phyloP scores from a whole-genome alignment of 108 stramenopile species.

The Aurantiochytrium sp. region DNA sequence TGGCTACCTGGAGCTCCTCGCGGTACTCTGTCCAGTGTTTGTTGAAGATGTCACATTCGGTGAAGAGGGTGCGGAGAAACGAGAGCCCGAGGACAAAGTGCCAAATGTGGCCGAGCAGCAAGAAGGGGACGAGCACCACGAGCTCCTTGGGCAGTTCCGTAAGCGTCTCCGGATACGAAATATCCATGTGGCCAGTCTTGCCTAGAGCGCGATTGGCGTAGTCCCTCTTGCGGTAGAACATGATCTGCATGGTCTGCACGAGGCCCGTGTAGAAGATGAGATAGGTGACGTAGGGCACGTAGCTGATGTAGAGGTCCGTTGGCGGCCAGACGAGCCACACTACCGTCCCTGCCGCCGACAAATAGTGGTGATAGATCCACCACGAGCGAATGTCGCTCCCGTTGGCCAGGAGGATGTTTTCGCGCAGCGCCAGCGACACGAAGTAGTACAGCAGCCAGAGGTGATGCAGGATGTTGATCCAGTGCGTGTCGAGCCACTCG shows the following conservation, averaged over 20 bases:
- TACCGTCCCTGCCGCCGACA: constrained; percentile 23
- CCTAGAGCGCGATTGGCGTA: constrained; percentile 21
- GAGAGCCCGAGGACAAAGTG: neutral
- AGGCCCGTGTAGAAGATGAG: constrained; percentile 14
- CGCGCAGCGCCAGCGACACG: constrained; percentile 37
- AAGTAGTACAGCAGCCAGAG: constrained; percentile 34
- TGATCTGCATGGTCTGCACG: constrained; percentile 16
- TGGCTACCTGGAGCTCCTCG: constrained; percentile 33
- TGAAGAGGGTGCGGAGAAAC: neutral
- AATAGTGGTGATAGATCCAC: constrained; percentile 40
- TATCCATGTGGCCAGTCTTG: constrained; percentile 22
- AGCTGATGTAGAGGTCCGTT: neutral
- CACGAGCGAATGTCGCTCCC: constrained; percentile 31
- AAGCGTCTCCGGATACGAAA: neutral
- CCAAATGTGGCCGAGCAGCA: neutral
- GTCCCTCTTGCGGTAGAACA: neutral
- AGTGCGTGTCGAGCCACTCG: constrained; percentile 36
- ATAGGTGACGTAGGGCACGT: constrained; percentile 7
- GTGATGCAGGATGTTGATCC: constrained; percentile 30
- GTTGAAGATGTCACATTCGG: neutral
- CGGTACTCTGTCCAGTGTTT: constrained; percentile 32
- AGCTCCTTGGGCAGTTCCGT: constrained; percentile 7
- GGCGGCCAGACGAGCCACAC: constrained; percentile 36
- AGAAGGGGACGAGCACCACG: constrained; percentile 15
- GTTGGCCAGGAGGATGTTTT: constrained; percentile 31